Evolutionary conservation across 78 protist genomes (phyloP), one percentile per base, ranked within the genome.

Genomic region (Dictyostelium capitatum): DNA sequence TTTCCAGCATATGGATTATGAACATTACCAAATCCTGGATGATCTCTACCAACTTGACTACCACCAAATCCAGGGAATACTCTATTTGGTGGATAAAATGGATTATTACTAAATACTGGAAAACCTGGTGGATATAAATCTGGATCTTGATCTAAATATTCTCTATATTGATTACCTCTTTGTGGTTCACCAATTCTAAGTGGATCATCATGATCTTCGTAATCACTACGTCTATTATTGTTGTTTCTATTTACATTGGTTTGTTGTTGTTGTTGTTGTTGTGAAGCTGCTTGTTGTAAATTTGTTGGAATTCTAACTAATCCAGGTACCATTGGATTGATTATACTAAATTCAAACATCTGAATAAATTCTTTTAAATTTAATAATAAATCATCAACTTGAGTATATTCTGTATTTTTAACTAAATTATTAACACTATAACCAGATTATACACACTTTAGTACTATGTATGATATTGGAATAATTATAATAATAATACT

Each of bases 11-110:
- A 30, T 2, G 82, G 82, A 51, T 74, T 46, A 62, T 85, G 92
- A 17, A 85, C 77, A 54, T 79, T 43, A 11, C 92, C 92, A 62
- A 85, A 85, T 12, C 92, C 92, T 59, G 92, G 92, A 53, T 85
- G 92, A 48, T 85, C 80, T 20, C 80, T 54, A 57, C 83, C 92
- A 32, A 85, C 20, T 14, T 25, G 23, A 23, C 19, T 59, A 46
- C 91, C 75, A 43, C 82, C 92, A n/a, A 30, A 48, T 41, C 80
- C 70, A 12, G 70, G 70, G 28, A 62, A 62, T 17, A 62, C 4
- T n/a, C 37, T 51, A 20, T 30, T 41, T 43, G 37, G 41, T 9
- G 82, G 59, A 46, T 53, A 19, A 70, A 65, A 43, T 74, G 62
- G 25, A 56, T 59, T 32, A 46, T 20, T 82, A 23, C 43, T 11